Percentiles rank a stretch among this genome's conserved stretches.
Conservation (phyloP, 768 basidiomycete species). For the Tulasnella sp. region DNA sequence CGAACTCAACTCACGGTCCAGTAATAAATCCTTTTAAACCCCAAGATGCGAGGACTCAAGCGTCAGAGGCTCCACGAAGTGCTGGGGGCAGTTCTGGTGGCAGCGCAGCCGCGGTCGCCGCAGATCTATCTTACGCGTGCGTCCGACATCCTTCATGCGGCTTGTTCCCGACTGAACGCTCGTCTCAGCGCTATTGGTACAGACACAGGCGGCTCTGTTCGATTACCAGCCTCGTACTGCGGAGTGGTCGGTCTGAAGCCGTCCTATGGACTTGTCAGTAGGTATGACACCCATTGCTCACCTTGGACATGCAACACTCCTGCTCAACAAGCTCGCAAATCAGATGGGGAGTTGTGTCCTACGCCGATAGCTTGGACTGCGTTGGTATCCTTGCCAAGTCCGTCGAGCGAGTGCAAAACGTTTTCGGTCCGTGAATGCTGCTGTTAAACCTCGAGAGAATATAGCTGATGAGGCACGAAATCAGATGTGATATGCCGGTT, state of each 20-base stretch:
- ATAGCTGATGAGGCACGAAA: not conserved
- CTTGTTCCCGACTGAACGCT: not conserved
- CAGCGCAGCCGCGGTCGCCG: slow-evolving; percentile 85
- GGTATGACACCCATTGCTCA: slow-evolving; percentile 33
- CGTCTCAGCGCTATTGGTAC: slow-evolving; percentile 69
- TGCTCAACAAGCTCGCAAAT: not conserved
- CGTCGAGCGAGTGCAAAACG: slow-evolving; percentile 35
- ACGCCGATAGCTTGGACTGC: slow-evolving; percentile 90
- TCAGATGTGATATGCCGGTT: slow-evolving; percentile 38
- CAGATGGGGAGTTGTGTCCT: slow-evolving; percentile 86
- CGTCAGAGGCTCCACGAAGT: slow-evolving; percentile 35
- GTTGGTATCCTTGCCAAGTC: slow-evolving; percentile 68
- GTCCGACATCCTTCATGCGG: slow-evolving; percentile 23
- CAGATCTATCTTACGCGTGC: slow-evolving; percentile 73
- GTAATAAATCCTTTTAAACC: slow-evolving; percentile 62
- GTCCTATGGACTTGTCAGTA: slow-evolving; percentile 82
- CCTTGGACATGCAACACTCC: not conserved
- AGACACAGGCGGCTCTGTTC: slow-evolving; percentile 90
- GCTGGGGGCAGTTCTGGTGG: slow-evolving; percentile 95
- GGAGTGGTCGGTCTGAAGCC: slow-evolving; percentile 89
- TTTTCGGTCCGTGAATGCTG: slow-evolving; percentile 48
- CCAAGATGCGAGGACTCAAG: slow-evolving; percentile 16
- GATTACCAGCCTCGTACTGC: slow-evolving; percentile 90
- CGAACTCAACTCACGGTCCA: slow-evolving; percentile 59
- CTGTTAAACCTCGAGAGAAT: not conserved